Evolutionary conservation across 2,329 filamentous ascomycete species (phyloP), one percentile per base, ranked within the genome.

Genomic region (Apiospora koreana): DNA sequence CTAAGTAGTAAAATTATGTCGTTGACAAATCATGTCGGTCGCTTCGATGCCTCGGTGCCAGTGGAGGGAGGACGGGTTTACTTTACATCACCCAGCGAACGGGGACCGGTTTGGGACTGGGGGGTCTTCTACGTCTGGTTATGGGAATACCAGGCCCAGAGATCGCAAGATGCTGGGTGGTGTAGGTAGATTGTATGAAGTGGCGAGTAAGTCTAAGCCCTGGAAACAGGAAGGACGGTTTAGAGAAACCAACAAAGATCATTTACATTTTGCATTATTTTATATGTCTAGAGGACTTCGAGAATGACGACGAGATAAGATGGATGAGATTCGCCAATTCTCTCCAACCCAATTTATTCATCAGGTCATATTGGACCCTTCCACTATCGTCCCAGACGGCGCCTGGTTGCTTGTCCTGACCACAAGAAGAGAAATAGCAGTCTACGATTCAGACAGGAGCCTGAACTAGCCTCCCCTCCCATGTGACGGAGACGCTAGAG

Each of bases 1-100:
- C 50, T 50, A 58, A 58, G 50, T 58, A 58, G 50, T 58, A 62
- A 62, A 62, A 62, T 62, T 38, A 21, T 38, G 54, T 62, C 54
- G 38, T 62, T 62, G 54, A n/a, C 54, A 62, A 38, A 62, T 25
- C 45, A 48, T 50, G 10, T 50, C 23, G 46, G 46, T 50, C 46
- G 23, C 23, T 54, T 54, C 48, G 48, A 54, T 28, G 23, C 25
- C 48, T 54, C 25, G 8, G 48, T 54, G 14, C 48, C 28, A 12
- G 23, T 54, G 48, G 9, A 46, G 42, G 42, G 35, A 41, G 38
- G 9, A 41, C 38, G 38, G 9, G 38, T 41, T 10, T 41, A 10
- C 38, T 8, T 41, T 41, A 9, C 38, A 12, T 41, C n/a, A n/a
- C n/a, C n/a, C n/a, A n/a, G n/a, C n/a, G n/a, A n/a, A n/a, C n/a